Evolutionary conservation across 2,329 filamentous ascomycete species (phyloP), one percentile per base, ranked within the genome.

Genomic region (Amauroascus niger): DNA sequence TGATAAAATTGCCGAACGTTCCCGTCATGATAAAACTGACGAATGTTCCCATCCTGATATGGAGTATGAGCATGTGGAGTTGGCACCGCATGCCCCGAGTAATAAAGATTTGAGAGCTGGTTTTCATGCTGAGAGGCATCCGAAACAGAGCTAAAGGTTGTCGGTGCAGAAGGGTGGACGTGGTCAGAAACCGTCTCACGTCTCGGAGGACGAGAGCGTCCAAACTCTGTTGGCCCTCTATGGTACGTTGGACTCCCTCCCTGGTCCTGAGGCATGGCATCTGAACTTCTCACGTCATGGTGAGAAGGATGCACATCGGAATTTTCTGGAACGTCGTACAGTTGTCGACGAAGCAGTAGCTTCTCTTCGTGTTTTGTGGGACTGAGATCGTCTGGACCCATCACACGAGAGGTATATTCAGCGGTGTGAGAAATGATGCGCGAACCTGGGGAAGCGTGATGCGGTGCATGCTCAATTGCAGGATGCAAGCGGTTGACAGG

Each of bases 361-460:
- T 58, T 58, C 33, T 58, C 54, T 35, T 60, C 58, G 9, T 60
- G 58, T 35, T 60, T 60, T 2, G 58, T 49, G 22, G 58, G 58
- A 22, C 56, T 60, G 9, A 58, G 22, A 51, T 55, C 57, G 24
- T 60, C 54, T 7, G 58, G 58, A 11, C 53, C 55, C 39, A 58
- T 49, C 2, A 57, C 16, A 22, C 48, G 56, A 6, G 52, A 49
- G 18, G 53, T 33, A 20, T 18, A 24, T 14, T 35, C 5, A 3
- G 8, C 32, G 1, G 7, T 20, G 16, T 46, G 28, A 3, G 22
- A 8, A 13, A 28, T 6, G 2, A 46, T 1, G 9, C 14, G 32
- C 13, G 41, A 18, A 6, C 7, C 4, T 4, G 20, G n/a, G 14
- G 49, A n/a, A 8, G 28, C 3, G 14, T 22, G 26, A 24, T 35